Evolutionary conservation across 257 asterid genomes (phyloP).

Genomic region (Solanum gracilifrons): DNA sequence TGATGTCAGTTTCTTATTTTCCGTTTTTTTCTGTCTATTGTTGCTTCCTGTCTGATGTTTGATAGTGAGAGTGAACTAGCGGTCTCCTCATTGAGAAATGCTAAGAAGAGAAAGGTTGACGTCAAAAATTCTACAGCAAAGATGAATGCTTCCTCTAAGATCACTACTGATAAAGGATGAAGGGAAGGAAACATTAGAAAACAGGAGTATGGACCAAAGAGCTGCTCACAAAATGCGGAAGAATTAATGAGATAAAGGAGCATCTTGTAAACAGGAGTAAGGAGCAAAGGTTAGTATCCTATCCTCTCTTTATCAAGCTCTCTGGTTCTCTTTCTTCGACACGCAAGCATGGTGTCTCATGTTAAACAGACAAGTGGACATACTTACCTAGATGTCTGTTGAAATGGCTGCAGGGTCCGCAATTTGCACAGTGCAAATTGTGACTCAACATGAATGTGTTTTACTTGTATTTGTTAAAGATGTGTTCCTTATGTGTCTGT

Average conservation of each 20-base stretch:
- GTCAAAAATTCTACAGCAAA: conserved; percentile 21
- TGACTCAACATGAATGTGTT: neutral
- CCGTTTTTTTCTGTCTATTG: neutral
- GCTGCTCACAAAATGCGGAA: conserved; percentile 65
- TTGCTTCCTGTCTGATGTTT: conserved; percentile 10
- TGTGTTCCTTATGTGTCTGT: neutral
- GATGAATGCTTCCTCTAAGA: conserved; percentile 45
- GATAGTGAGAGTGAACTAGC: conserved; percentile 46
- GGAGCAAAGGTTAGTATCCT: conserved; percentile 51
- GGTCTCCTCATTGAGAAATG: conserved; percentile 18
- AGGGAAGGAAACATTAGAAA: conserved; percentile 53
- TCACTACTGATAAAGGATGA: conserved; percentile 63
- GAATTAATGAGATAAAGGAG: conserved; percentile 53
- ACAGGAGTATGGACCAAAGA: conserved; percentile 54
- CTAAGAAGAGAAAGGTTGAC: conserved; percentile 48
- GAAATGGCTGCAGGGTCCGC: neutral
- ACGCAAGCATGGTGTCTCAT: neutral
- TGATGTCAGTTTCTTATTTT: neutral
- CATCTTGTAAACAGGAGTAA: conserved; percentile 50
- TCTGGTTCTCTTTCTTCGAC: neutral
- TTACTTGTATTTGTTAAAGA: neutral
- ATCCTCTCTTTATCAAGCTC: neutral
- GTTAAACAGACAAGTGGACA: neutral
- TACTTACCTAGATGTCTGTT: neutral
- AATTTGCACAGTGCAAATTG: neutral